Percentiles rank a stretch among this genome's conserved stretches.
phyloP scores from a whole-genome alignment of 768 basidiomycete genomes.

The Pulveroboletus sp. region DNA sequence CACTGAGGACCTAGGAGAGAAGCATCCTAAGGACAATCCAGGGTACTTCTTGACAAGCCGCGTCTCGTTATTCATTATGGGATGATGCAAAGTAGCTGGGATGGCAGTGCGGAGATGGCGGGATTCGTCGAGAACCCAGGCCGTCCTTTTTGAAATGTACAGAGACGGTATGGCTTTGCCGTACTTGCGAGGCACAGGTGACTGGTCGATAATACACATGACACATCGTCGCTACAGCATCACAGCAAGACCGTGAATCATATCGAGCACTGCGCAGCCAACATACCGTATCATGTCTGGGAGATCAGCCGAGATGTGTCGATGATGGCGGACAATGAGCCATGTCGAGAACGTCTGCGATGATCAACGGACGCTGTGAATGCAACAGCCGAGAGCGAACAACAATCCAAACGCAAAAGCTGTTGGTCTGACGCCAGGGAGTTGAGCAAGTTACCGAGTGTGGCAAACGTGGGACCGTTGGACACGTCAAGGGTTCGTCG shows the following conservation, averaged over 20 bases:
- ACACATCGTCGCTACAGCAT: slow-evolving; percentile 11
- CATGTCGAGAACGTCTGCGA: no score
- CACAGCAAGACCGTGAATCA: slow-evolving; percentile 4
- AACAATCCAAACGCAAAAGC: no score
- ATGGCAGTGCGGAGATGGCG: slow-evolving; percentile 26
- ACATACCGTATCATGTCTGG: background rate
- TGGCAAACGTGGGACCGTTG: no score
- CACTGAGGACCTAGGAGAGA: slow-evolving; percentile 21
- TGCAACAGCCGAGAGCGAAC: no score
- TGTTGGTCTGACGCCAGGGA: no score
- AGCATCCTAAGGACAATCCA: slow-evolving; percentile 20
- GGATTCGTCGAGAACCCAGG: slow-evolving; percentile 17
- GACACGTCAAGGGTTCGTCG: background rate
- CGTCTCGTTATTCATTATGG: slow-evolving; percentile 26
- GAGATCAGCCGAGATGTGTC: no score
- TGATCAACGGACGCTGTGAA: no score
- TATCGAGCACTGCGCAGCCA: background rate
- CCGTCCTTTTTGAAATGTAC: slow-evolving; percentile 10
- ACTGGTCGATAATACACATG: background rate
- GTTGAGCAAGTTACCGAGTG: slow-evolving; percentile 1
- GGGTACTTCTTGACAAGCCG: slow-evolving; percentile 12
- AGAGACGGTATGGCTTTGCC: slow-evolving; percentile 3
- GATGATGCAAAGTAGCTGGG: slow-evolving; percentile 1
- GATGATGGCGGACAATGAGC: background rate
- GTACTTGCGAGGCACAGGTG: slow-evolving; percentile 17